Base-by-base conservation (phyloP, 2,329 filamentous ascomycete species). In the Ophiostoma ulmi region DNA sequence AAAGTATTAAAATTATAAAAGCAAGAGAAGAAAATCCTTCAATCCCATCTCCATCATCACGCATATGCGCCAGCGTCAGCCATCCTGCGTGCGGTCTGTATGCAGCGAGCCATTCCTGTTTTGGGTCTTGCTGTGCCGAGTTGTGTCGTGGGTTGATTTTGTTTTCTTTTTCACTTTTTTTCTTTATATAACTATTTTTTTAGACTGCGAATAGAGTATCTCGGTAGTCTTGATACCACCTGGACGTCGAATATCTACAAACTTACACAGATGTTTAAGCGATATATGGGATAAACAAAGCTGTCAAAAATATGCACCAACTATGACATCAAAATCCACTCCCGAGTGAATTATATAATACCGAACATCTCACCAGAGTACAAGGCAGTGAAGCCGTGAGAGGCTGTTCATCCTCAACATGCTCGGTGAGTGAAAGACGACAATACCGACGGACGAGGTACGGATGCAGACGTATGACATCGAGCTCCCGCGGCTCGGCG, bases 1-100 rank as follows among this genome's bases (percentile, higher is more conserved):
- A 31, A 31, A 31, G 26, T 3, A 31, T 31, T 31, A 31, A 31
- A 31, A 31, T 31, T 31, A 31, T 31, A 31, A 31, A 31, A 31
- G 31, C 31, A 31, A 31, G 3, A 31, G 31, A 31, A 31, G 31
- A 31, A 31, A 31, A 31, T 3, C 31, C 3, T 4, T 3, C 31
- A 3, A 4, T 31, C 31, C 3, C 52, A 11, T n/a, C 13, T 5
- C 13, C 44, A 26, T 8, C 10, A 13, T 26, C n/a, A 55, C n/a
- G 52, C 52, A 58, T 17, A 58, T 58, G 52, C 52, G n/a, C 52
- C 52, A 17, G 13, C 52, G 52, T 58, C 52, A 58, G 52, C 52
- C 22, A 26, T 58, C 52, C 52, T 36, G 35, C 22, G 35, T 44
- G 64, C 31, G 36, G 36, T 67, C 14, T 68, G n/a, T 26, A 58